These are phyloP conservation scores for Sclerotiophoma versabilis DNA, from an alignment of 2,329 filamentous ascomycete genomes.

Conservation along the genomic window DNA sequence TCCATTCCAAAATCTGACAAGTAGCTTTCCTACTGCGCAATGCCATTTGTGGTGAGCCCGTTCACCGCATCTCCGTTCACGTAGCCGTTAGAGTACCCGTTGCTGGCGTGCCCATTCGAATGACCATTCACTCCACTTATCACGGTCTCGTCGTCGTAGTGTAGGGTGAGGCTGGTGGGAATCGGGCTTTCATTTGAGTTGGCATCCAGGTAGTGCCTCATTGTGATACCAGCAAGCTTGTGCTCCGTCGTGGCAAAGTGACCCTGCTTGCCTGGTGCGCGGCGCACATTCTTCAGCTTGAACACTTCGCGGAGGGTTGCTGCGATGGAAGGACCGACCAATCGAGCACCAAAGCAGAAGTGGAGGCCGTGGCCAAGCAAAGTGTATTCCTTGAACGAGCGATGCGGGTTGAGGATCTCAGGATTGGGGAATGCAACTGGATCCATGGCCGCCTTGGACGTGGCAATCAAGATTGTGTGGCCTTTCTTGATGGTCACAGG, in stretches of 20 bases:
- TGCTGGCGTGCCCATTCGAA: conserved; percentile 7
- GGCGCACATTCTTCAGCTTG: conserved; percentile 42
- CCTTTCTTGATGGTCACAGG: conserved; percentile 54
- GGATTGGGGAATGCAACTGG: conserved; percentile 43
- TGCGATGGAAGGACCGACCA: conserved; percentile 39
- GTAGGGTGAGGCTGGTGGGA: conserved; percentile 34
- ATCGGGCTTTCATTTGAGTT: conserved; percentile 57
- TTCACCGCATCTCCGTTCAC: conserved; percentile 13
- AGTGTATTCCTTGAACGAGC: conserved; percentile 42
- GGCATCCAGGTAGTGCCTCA: conserved; percentile 58
- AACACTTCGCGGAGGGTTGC: conserved; percentile 44
- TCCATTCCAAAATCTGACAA: neutral
- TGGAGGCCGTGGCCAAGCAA: conserved; percentile 44
- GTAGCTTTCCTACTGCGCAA: conserved; percentile 1
- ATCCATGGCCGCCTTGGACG: conserved; percentile 50
- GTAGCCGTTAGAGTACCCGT: conserved; percentile 14
- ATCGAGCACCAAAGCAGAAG: conserved; percentile 43
- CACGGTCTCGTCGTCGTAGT: conserved; percentile 33
- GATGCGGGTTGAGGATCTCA: conserved; percentile 48
- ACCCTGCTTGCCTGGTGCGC: conserved; percentile 42
- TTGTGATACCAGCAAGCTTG: conserved; percentile 56
- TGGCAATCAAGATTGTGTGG: conserved; percentile 48
- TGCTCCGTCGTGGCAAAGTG: conserved; percentile 54
- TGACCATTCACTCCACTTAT: conserved; percentile 21
- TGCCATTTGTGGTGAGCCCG: conserved; percentile 11